phyloP scores from a whole-genome alignment of 345 rosid genomes.

The Punica granatum region DNA sequence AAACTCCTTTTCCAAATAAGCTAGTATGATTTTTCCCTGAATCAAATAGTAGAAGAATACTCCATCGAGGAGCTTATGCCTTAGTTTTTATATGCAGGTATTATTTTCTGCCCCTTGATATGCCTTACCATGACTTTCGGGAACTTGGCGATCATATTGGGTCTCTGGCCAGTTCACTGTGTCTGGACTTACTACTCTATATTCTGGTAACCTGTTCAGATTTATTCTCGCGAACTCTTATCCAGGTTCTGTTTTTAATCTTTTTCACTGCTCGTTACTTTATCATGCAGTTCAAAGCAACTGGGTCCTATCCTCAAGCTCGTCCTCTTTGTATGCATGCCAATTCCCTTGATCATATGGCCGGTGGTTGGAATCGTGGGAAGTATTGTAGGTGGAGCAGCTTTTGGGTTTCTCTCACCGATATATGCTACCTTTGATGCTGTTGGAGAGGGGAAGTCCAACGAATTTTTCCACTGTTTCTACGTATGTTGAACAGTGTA shows the following conservation, averaged over 20 bases:
- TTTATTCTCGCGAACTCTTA: neutral
- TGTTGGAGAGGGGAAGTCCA: constrained; percentile 75
- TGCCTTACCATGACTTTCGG: constrained; percentile 60
- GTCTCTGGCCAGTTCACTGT: constrained; percentile 56
- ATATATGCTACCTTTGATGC: constrained; percentile 92
- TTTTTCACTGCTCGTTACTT: constrained; percentile 20
- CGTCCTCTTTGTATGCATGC: constrained; percentile 50
- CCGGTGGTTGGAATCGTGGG: constrained; percentile 53
- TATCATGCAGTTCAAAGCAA: constrained; percentile 51
- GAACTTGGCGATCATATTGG: constrained; percentile 59
- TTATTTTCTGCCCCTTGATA: constrained; percentile 57
- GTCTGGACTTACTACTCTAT: constrained; percentile 61
- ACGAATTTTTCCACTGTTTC: constrained; percentile 59
- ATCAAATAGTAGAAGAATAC: neutral
- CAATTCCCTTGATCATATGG: constrained; percentile 49
- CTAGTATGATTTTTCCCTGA: neutral
- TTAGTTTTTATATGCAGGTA: constrained; percentile 34
- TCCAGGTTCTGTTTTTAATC: constrained; percentile 1
- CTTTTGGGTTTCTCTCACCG: constrained; percentile 85
- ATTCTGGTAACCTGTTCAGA: constrained; percentile 39
- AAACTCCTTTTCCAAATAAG: neutral
- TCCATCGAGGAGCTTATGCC: neutral
- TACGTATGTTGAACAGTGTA: constrained; percentile 39
- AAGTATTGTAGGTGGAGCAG: constrained; percentile 54
- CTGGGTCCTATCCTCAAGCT: constrained; percentile 83